Evolutionary conservation across 345 rosid species (phyloP).

Genomic region (Hibiscus mutabilis): DNA sequence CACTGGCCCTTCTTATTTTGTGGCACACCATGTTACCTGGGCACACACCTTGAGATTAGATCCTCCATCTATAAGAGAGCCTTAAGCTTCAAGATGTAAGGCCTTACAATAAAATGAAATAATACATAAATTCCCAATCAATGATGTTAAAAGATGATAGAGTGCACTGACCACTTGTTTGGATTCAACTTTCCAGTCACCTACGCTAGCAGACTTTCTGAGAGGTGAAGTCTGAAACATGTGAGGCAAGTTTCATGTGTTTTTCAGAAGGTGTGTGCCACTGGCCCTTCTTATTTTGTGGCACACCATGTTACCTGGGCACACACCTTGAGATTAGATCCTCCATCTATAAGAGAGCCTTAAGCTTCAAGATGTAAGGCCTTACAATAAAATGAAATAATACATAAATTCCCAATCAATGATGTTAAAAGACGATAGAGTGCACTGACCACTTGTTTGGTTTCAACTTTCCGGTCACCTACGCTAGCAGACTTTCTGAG

Average conservation of each 20-base stretch:
- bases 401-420: neutral
- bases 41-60: neutral
- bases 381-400: conserved; percentile 13
- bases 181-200: conserved; percentile 77
- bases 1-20: neutral
- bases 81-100: neutral
- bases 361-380: neutral
- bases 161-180: conserved; percentile 50
- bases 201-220: conserved; percentile 94
- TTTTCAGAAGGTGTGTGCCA: neutral
- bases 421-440: conserved; percentile 1
- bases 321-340: neutral
- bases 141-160: neutral
- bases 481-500: conserved; percentile 95
- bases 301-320: neutral
- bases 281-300: neutral
- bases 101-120: conserved; percentile 10
- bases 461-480: conserved; percentile 77
- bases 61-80: neutral
- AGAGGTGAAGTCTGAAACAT: conserved; percentile 71
- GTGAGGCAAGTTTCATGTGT: too few relatives aligned
- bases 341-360: neutral
- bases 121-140: neutral
- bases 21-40: neutral
- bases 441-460: conserved; percentile 56